Evolutionary conservation across 2,329 filamentous ascomycete species (phyloP).

Genomic region (Arthrobotrys megalospora): DNA sequence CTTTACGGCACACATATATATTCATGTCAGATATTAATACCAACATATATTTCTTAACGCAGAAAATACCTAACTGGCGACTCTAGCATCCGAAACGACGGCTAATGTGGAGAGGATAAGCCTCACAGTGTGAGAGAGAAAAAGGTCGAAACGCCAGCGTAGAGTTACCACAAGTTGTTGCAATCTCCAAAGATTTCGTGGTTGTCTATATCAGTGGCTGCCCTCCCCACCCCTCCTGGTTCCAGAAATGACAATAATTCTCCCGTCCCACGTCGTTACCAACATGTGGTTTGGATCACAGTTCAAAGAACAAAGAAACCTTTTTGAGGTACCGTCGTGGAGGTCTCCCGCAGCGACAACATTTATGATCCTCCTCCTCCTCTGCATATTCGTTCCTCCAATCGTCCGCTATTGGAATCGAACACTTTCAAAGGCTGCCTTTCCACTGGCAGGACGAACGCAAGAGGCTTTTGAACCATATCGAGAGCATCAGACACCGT

Average conservation of each 20-base stretch:
- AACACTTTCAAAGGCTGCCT: neutral
- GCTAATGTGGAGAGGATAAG: neutral
- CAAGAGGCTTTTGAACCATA: neutral
- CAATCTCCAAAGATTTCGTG: neutral
- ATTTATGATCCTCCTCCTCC: neutral
- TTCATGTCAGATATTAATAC: too few relatives aligned
- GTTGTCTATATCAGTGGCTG: slow-evolving; percentile 10
- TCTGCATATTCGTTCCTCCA: neutral
- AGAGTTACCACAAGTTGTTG: neutral
- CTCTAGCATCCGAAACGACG: neutral
- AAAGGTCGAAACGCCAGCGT: neutral
- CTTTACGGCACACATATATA: too few relatives aligned
- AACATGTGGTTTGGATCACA: slow-evolving; percentile 30
- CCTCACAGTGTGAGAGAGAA: too few relatives aligned
- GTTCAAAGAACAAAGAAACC: slow-evolving; percentile 28
- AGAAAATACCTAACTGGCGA: neutral
- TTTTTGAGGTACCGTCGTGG: neutral
- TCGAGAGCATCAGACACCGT: neutral
- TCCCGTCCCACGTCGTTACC: slow-evolving; percentile 22
- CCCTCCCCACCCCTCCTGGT: slow-evolving; percentile 1
- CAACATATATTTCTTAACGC: too few relatives aligned
- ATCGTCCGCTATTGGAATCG: neutral
- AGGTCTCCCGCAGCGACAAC: neutral
- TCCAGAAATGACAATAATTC: slow-evolving; percentile 9
- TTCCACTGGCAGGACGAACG: neutral